Percentiles rank a stretch among this genome's conserved stretches.
These are phyloP conservation scores for Beta lomatogona DNA, from an alignment of 179 eudicot species.

Conservation along the genomic window DNA sequence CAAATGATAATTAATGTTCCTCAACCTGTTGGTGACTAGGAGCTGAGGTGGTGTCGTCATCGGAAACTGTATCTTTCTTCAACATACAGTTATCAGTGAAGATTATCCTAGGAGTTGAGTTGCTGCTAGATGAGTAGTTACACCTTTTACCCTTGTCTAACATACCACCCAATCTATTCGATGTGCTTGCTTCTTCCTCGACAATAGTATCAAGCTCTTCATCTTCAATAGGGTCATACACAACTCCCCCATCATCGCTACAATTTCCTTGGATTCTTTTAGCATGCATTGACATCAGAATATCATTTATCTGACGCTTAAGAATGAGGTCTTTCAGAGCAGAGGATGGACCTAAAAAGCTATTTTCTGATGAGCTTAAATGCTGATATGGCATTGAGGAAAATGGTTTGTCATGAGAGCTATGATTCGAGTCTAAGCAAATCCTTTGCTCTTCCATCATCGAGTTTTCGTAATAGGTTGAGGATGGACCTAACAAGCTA, in stretches of 20 bases:
- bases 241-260: background rate
- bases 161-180: background rate
- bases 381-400: background rate
- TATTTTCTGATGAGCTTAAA: background rate
- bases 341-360: background rate
- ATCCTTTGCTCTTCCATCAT: conserved; percentile 1
- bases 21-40: background rate
- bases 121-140: conserved; percentile 27
- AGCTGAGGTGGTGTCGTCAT: conserved; percentile 24
- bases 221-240: conserved; percentile 10
- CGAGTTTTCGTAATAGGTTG: conserved; percentile 11
- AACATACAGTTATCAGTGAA: conserved; percentile 1
- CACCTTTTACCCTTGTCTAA: conserved; percentile 17
- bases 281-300: conserved; percentile 8
- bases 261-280: background rate
- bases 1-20: background rate
- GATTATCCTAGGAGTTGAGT: conserved; percentile 6
- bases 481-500: background rate
- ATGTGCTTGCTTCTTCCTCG: background rate
- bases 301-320: conserved; percentile 6
- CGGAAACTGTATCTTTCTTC: conserved; percentile 20
- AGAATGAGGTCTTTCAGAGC: background rate
- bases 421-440: background rate
- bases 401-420: background rate
- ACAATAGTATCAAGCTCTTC: background rate